Evolutionary conservation across 805 yeast genomes (phyloP), one percentile per base, ranked within the genome.

Genomic region (Ogataea angusta): DNA sequence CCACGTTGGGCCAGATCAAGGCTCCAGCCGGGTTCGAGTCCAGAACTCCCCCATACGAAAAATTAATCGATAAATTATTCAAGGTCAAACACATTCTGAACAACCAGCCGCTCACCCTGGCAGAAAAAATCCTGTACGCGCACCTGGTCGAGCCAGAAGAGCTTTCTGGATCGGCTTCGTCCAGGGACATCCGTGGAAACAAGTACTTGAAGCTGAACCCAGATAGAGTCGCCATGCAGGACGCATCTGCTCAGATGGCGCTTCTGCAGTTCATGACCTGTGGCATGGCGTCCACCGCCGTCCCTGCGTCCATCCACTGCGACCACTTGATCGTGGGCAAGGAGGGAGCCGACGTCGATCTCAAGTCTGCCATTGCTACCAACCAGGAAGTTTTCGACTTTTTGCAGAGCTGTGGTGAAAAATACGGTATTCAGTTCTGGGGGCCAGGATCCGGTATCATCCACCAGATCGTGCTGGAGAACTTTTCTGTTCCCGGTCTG

Each of bases 231-330:
- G 97, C 97, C 36, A 89, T 95, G 85, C 98, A 90, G 75, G 98
- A 90, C 74, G 98, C 98, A 43, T 88, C 96, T 44, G 97, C 97
- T 43, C 98, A 90, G 74, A 90, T 90, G 98, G 96, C 97, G 42
- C 78, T 90, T 55, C 73, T 90, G 61, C 98, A 90, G 73, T 90
- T 90, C 68, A 89, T 89, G 95, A 85, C 95, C 47, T 95, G 95
- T 56, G 95, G 95, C 59, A 72, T 89, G 79, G 83, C 86, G 48
- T 76, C 80, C 62, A 95, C 90, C 38, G 95, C 95, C 42, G 91
- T 91, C 49, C 97, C 97, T 41, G 87, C 90, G 48, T 87, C 97
- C 34, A 95, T 91, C 45, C 98, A 90, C 73, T 90, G 98, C 78
- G 98, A 90, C 68, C 98, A 90, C 68, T 80, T 90, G 72, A 90